phyloP scores from a whole-genome alignment of 495 filamentous ascomycete species.

The Trichodelitschia bisporula region DNA sequence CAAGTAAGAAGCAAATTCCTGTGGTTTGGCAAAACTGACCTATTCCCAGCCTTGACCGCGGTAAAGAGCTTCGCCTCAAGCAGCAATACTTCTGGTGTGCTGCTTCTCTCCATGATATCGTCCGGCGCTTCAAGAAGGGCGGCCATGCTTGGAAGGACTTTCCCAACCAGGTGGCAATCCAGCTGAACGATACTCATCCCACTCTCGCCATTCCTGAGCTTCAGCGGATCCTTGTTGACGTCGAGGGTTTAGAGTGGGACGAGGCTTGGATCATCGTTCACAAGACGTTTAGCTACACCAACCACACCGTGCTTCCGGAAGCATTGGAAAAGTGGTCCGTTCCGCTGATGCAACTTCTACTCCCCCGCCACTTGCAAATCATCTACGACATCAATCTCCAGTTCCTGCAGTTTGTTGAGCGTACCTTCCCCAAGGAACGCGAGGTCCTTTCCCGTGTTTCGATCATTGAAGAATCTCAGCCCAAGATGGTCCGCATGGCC shows the following conservation, averaged over 20 bases:
- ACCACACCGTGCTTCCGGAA: slow-evolving; percentile 93
- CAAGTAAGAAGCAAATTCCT: slow-evolving; percentile 23
- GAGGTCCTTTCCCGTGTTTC: slow-evolving; percentile 69
- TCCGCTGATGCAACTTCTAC: slow-evolving; percentile 67
- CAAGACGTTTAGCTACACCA: slow-evolving; percentile 79
- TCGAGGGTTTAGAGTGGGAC: slow-evolving; percentile 81
- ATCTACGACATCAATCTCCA: slow-evolving; percentile 96
- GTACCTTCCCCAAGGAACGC: slow-evolving; percentile 67
- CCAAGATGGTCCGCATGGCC: slow-evolving; percentile 98
- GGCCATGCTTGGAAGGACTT: slow-evolving; percentile 79
- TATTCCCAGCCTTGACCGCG: slow-evolving; percentile 41
- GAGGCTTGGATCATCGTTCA: slow-evolving; percentile 50
- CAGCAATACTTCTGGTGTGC: slow-evolving; percentile 99
- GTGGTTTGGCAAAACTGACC: neutral
- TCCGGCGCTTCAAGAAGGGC: slow-evolving; percentile 92
- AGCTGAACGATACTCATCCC: slow-evolving; percentile 94
- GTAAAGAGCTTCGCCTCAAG: slow-evolving; percentile 92
- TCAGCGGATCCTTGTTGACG: slow-evolving; percentile 73
- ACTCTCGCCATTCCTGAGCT: slow-evolving; percentile 90
- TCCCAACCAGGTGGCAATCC: slow-evolving; percentile 84
- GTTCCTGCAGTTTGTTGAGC: slow-evolving; percentile 78
- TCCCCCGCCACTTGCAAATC: slow-evolving; percentile 87
- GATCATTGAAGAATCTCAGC: slow-evolving; percentile 88
- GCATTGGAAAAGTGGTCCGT: slow-evolving; percentile 98
- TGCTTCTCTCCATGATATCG: slow-evolving; percentile 84